A percentile compares a stretch with the other conserved stretches of the same genome.
These are phyloP conservation scores for Hanseniaspora taiwanica DNA, from an alignment of 805 yeast species.

Conservation along the genomic window DNA sequence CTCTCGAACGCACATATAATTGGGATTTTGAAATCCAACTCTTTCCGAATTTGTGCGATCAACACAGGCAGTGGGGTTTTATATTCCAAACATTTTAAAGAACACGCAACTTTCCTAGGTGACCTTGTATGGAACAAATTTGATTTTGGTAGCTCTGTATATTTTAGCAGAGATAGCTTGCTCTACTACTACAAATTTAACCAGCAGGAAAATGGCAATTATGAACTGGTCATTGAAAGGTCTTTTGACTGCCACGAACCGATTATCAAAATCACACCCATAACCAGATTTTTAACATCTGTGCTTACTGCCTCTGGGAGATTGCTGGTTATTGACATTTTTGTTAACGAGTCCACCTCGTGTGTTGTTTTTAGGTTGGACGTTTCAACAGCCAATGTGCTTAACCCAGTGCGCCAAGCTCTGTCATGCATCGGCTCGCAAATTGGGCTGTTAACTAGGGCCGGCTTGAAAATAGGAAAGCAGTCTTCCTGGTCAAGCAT, in stretches of 20 bases:
- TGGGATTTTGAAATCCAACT: background rate
- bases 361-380: background rate
- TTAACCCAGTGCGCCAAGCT: background rate
- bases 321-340: background rate
- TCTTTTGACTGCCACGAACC: background rate
- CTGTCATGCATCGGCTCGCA: background rate
- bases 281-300: background rate
- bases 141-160: background rate
- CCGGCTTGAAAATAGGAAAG: constrained; percentile 16
- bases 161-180: background rate
- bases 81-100: background rate
- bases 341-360: background rate
- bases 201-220: background rate
- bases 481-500: constrained; percentile 22
- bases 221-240: background rate
- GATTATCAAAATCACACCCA: background rate
- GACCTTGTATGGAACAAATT: background rate
- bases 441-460: constrained; percentile 13
- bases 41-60: background rate
- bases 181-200: background rate
- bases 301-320: background rate
- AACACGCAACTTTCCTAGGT: background rate
- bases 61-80: background rate
- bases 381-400: background rate
- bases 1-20: background rate